Evolutionary conservation across 2,329 filamentous ascomycete species (phyloP).

Genomic region (Bisporella sp.): DNA sequence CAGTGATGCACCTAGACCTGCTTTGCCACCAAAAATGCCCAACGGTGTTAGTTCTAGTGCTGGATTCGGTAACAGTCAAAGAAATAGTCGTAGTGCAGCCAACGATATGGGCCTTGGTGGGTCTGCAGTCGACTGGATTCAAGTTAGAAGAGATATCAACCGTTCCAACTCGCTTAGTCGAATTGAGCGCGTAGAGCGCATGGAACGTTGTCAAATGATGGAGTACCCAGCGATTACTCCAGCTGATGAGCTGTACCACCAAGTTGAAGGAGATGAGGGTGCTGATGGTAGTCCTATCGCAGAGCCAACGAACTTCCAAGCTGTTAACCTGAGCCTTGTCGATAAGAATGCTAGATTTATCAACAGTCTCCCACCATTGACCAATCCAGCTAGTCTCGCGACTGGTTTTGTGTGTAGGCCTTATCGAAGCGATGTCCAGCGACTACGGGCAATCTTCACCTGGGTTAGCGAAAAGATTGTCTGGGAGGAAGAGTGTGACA

Average conservation of each 20-base stretch:
- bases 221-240: slow-evolving; percentile 84
- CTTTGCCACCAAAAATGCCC: slow-evolving; percentile 25
- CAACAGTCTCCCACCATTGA: slow-evolving; percentile 72
- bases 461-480: slow-evolving; percentile 93
- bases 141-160: slow-evolving; percentile 92
- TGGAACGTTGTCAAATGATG: slow-evolving; percentile 89
- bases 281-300: slow-evolving; percentile 77
- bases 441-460: slow-evolving; percentile 88
- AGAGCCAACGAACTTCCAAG: slow-evolving; percentile 73
- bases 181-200: slow-evolving; percentile 77
- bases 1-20: slow-evolving; percentile 37
- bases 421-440: slow-evolving; percentile 88
- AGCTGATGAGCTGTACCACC: slow-evolving; percentile 80
- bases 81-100: slow-evolving; percentile 39
- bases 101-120: slow-evolving; percentile 63
- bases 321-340: slow-evolving; percentile 75
- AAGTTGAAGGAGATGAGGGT: slow-evolving; percentile 83
- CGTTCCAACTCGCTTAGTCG: slow-evolving; percentile 87
- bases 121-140: slow-evolving; percentile 79
- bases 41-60: slow-evolving; percentile 42
- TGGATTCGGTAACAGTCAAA: slow-evolving; percentile 31
- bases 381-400: slow-evolving; percentile 74
- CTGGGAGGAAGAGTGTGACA: slow-evolving; percentile 94
- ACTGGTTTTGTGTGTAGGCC: slow-evolving; percentile 91
- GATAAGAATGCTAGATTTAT: slow-evolving; percentile 96